These are phyloP conservation scores for Crotalaria pallida DNA, from an alignment of 306 rosid species.

Conservation along the genomic window DNA sequence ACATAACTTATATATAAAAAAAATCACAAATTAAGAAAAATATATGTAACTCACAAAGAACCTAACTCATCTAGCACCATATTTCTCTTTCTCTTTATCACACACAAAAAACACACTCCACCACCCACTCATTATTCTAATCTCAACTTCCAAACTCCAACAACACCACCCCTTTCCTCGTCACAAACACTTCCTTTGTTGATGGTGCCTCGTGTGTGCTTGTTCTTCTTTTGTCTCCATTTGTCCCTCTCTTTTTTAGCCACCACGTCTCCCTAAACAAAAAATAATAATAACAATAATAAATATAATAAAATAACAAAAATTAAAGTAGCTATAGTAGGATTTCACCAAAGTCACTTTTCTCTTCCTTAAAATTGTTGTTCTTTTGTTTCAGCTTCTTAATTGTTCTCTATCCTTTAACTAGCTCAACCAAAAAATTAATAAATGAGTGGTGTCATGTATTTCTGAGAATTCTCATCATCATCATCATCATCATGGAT, in stretches of 20 bases:
- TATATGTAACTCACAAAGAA: too few relatives aligned
- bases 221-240: slow-evolving; percentile 55
- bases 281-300: too few relatives aligned
- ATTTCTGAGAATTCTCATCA: slow-evolving; percentile 11
- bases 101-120: neutral
- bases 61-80: neutral
- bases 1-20: too few relatives aligned
- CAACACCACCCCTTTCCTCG: slow-evolving; percentile 25
- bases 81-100: slow-evolving; percentile 5
- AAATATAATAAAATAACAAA: neutral
- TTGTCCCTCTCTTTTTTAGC: slow-evolving; percentile 28
- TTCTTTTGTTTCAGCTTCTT: slow-evolving; percentile 1
- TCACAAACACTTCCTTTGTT: slow-evolving; percentile 14
- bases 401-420: slow-evolving; percentile 18
- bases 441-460: slow-evolving; percentile 34
- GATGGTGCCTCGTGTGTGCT: slow-evolving; percentile 38
- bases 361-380: slow-evolving; percentile 9
- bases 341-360: slow-evolving; percentile 24
- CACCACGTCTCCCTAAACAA: slow-evolving; percentile 2
- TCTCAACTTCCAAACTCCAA: slow-evolving; percentile 25
- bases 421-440: slow-evolving; percentile 23
- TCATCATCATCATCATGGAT: slow-evolving; percentile 74
- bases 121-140: slow-evolving; percentile 35
- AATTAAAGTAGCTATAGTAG: slow-evolving; percentile 7
- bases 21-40: too few relatives aligned